Evolutionary conservation across 305 asterid genomes (phyloP).

Genomic region (Solanum hybrid): DNA sequence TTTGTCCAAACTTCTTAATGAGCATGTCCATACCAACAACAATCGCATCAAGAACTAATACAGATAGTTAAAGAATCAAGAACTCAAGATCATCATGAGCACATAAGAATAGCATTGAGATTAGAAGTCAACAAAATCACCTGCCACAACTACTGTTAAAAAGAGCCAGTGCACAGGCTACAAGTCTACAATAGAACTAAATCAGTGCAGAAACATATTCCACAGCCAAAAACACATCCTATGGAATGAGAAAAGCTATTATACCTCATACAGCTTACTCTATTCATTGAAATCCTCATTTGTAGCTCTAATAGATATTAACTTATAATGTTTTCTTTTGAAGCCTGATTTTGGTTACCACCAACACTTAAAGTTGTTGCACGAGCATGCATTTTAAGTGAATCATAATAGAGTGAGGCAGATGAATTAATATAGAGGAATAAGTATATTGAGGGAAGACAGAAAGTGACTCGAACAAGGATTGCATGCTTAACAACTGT

Average conservation of each 20-base stretch:
- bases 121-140: background rate
- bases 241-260: background rate
- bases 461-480: background rate
- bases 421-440: background rate
- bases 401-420: background rate
- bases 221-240: background rate
- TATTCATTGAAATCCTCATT: background rate
- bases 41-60: constrained; percentile 88
- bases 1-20: constrained; percentile 65
- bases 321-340: background rate
- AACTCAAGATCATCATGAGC: constrained; percentile 7
- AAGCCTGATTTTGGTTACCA: background rate
- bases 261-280: background rate
- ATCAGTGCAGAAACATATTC: background rate
- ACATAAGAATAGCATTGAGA: background rate
- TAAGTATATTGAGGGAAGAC: background rate
- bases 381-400: background rate
- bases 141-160: background rate
- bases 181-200: background rate
- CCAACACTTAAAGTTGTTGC: background rate
- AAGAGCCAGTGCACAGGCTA: background rate
- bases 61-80: constrained; percentile 41
- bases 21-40: constrained; percentile 92
- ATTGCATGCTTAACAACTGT: background rate
- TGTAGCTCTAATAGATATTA: background rate